Base-by-base conservation (phyloP, 305 asterid species). In the Stenogyne calaminthoides region DNA sequence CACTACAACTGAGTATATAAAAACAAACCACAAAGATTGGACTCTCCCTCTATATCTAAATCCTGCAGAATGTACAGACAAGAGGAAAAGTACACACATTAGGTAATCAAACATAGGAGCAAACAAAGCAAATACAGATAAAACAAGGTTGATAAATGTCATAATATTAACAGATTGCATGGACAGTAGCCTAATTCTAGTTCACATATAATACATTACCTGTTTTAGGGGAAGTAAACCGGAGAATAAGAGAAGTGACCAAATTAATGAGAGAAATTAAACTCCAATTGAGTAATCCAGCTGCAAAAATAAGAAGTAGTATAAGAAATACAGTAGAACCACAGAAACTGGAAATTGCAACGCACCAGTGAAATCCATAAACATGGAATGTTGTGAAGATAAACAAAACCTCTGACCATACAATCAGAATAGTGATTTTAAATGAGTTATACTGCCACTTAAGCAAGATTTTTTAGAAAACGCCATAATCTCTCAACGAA, bases 231-330 rank as follows among this genome's bases (percentile, higher is more conserved):
- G 84, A 86, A 66, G 83, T 73, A 76, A 82, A 88, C 68, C 89
- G 90, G 71, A 95, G 68, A 32, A 89, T 57, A 66, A 95, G 92
- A 77, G 96, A 90, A 73, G 91, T 80, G 83, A 77, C 88, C 88
- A 95, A 76, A 86, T 86, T 77, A 81, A 89, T 74, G 61, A 92
- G 72, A 78, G 94, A 92, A 75, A 95, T 86, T 87, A 92, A 80
- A 84, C 98, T 95, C 99, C 99, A 90, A 78, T 91, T 87, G 76
- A 89, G 88, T 72, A 92, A 77, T 47, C 89, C 96, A 81, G 91
- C 99, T 95, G 97, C 89, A 83, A 76, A 79, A 76, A 71, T 15
- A 56, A 75, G 64, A 77, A 19, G 63, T 63, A 58, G 71, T 58
- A 12, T 66, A 42, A 58, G 70, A 77, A 60, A 9, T 58, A 66